Evolutionary conservation across 257 asterid genomes (phyloP), one percentile per base, ranked within the genome.

Genomic region (Ballota nigra): DNA sequence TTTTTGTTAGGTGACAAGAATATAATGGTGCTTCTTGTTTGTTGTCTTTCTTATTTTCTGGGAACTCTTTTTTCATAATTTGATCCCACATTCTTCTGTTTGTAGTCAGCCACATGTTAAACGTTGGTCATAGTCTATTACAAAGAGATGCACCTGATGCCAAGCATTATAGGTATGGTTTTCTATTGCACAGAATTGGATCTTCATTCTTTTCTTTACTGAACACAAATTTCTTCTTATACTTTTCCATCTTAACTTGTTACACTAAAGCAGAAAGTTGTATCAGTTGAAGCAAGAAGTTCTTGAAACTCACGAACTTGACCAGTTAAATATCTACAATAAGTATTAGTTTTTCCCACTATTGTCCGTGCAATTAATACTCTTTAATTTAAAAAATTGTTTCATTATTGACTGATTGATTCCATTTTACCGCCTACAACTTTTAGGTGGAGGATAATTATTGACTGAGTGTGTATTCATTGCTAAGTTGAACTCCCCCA

Each of bases 31-130:
- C 34, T 66, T 63, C 62, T 61, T 71, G 47, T 70, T 79, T 67
- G 43, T 29, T 56, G 47, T 28, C 61, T 18, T 12, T 12, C 15
- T 19, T 3, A 24, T 58, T 36, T 22, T 33, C 52, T 26, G 16
- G 22, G 28, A 52, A 31, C 24, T 29, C 70, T 19, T 72, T 52
- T 59, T 63, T 64, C 67, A 34, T 56, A 68, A 36, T 61, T 69
- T 81, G 61, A 62, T n/a, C 52, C 69, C 70, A 24, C 23, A 71
- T 31, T 59, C 29, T 73, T 43, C 10, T 74, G 66, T 55, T 61
- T 75, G 64, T 79, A 87, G 99, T 84, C 51, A 82, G 82, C 57
- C 95, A 94, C 86, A 94, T 94, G 98, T 70, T 94, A 72, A 82
- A 77, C 23, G 93, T 92, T 67, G 99, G 99, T 6, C 84, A 83